These are phyloP conservation scores for Tagetes patula DNA, from an alignment of 129 eudicot genomes.

Conservation along the genomic window DNA sequence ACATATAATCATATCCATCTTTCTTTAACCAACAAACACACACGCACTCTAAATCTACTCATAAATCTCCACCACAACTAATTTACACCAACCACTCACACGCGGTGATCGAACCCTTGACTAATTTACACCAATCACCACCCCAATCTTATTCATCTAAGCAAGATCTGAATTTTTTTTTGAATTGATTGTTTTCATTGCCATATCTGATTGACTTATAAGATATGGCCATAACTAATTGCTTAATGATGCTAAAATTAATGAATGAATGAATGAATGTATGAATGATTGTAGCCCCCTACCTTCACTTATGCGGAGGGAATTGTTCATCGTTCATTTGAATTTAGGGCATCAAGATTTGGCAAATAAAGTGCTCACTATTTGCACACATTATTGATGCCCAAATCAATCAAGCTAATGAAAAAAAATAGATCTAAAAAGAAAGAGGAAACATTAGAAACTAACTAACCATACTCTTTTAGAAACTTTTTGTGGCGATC, in stretches of 20 bases:
- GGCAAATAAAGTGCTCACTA: constrained; percentile 50
- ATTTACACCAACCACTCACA: no score
- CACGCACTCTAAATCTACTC: no score
- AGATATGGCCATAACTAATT: neutral
- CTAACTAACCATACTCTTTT: constrained; percentile 71
- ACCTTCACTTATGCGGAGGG: constrained; percentile 57
- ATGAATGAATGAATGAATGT: constrained; percentile 52
- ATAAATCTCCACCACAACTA: no score
- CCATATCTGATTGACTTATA: constrained; percentile 1
- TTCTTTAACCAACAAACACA: no score
- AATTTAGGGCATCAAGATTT: constrained; percentile 52
- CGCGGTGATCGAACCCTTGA: no score
- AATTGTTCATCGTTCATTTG: constrained; percentile 70
- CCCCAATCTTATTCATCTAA: no score
- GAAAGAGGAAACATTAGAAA: no score
- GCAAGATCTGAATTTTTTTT: no score
- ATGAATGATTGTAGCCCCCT: constrained; percentile 74
- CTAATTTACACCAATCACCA: no score
- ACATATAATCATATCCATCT: no score
- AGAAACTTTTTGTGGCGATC: constrained; percentile 90
- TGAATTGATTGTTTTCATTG: no score
- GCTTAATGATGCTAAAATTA: neutral
- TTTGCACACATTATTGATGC: constrained; percentile 38
- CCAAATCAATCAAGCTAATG: constrained; percentile 20
- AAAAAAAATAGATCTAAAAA: neutral